These are phyloP conservation scores for Pseudodiploospora longispora DNA, from an alignment of 2,329 filamentous ascomycete species.

Conservation along the genomic window DNA sequence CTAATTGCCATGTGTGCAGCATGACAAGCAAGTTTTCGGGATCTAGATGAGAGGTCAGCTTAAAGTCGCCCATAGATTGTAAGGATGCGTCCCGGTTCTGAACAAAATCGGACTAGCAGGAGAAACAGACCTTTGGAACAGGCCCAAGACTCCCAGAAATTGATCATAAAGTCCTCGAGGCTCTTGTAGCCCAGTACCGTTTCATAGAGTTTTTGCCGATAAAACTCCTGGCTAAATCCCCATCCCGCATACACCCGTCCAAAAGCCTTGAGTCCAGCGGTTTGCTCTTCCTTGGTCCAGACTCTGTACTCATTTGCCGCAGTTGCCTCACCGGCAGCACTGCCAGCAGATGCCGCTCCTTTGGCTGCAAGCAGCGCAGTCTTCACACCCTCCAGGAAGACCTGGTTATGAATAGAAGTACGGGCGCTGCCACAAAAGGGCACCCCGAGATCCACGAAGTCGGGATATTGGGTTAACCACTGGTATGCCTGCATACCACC, in stretches of 20 bases:
- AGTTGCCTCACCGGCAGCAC: constrained; percentile 19
- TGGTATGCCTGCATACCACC: constrained; percentile 47
- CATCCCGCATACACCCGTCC: constrained; percentile 71
- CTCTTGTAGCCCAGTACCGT: constrained; percentile 55
- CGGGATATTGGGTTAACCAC: constrained; percentile 40
- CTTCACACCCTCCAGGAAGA: constrained; percentile 47
- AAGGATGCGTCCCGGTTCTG: neutral
- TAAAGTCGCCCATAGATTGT: neutral
- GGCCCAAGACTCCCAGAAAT: constrained; percentile 71
- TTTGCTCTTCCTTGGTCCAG: constrained; percentile 34
- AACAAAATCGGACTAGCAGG: constrained; percentile 23
- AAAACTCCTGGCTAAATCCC: constrained; percentile 75
- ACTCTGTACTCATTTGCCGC: constrained; percentile 9
- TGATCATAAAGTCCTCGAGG: constrained; percentile 65
- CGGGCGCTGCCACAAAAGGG: constrained; percentile 42
- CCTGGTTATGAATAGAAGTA: constrained; percentile 44
- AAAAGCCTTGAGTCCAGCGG: constrained; percentile 55
- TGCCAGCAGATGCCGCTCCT: constrained; percentile 43
- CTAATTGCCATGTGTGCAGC: constrained; percentile 72
- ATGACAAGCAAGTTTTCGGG: constrained; percentile 68
- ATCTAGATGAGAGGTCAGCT: constrained; percentile 29
- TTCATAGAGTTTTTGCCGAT: constrained; percentile 62
- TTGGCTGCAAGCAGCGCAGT: constrained; percentile 35
- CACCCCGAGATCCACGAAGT: constrained; percentile 37
- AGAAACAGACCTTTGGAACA: constrained; percentile 42